Evolutionary conservation across 1,284 basidiomycete species (phyloP), one percentile per base, ranked within the genome.

Genomic region (Phellinidium pouzarii): DNA sequence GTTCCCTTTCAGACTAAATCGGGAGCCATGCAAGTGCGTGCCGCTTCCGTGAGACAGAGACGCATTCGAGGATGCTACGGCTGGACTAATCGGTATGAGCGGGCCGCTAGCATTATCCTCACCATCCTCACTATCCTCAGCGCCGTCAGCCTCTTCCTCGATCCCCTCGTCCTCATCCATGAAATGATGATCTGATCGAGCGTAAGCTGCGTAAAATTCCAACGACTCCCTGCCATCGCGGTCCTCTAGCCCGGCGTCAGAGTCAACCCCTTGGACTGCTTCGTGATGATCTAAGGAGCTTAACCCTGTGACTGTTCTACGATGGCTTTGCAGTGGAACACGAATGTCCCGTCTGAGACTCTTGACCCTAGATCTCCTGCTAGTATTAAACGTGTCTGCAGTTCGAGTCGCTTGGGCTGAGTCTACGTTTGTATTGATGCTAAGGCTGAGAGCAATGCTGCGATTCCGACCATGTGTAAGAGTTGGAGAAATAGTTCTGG

Each of bases 61-160:
- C 8, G 23, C 46, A 19, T 50, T 44, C 20, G 53, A 54, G 7
- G 53, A 54, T 14, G 47, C 47, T 14, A 54, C 34, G 19, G 53
- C 53, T 0, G 53, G 53, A 29, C 53, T 54, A 19, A 26, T 12
- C 26, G 48, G 29, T 14, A 54, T 48, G 20, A 54, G 48, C 14
- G 53, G 53, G n/a, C 48, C 45, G 20, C 44, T 43, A 19, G 41
- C 23, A 12, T 29, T 31, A 20, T 48, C 41, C 19, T 47, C 45
- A 37, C 47, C 46, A 7, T 36, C 41, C 2, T 54, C 41, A 19
- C 44, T 31, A 14, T 26, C 43, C 7, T 11, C 23, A 14, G n/a
- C 29, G 36, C 23, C 25, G 23, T 20, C 42, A 36, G 44, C 47
- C 11, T 6, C 26, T 8, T 34, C 44, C 19, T 20, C 44, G 11